Conservation (phyloP, 805 yeast species). For the Ogataea corticis region DNA sequence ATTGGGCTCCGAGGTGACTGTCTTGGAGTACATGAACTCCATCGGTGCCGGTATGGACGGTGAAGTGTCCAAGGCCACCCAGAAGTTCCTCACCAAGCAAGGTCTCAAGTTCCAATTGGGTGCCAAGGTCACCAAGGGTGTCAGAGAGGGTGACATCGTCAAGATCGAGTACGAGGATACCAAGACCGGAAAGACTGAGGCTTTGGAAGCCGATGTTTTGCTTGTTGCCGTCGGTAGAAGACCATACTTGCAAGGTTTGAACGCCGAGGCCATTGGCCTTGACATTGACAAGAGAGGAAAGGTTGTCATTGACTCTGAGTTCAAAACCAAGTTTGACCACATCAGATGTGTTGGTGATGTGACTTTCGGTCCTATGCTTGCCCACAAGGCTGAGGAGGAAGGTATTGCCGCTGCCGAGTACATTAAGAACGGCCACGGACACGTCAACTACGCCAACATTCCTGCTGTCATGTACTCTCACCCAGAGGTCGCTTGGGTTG, state of each 20-base stretch:
- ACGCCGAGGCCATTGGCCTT: conserved; percentile 84
- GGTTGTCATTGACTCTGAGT: conserved; percentile 90
- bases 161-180: conserved; percentile 85
- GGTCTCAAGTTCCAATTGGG: conserved; percentile 91
- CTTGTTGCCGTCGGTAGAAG: conserved; percentile 99
- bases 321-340: conserved; percentile 87
- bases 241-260: conserved; percentile 89
- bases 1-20: conserved; percentile 93
- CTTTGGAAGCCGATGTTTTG: conserved; percentile 85
- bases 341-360: conserved; percentile 98
- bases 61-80: conserved; percentile 88
- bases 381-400: conserved; percentile 99
- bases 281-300: conserved; percentile 93
- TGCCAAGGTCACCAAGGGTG: conserved; percentile 87
- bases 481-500: conserved; percentile 99
- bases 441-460: conserved; percentile 95
- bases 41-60: conserved; percentile 99
- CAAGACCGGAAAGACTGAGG: conserved; percentile 79
- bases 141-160: conserved; percentile 85
- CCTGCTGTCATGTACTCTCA: conserved; percentile 99
- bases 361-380: conserved; percentile 98
- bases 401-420: conserved; percentile 98
- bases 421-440: conserved; percentile 92
- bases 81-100: conserved; percentile 89
- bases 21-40: conserved; percentile 84